Base-by-base conservation (phyloP, 352 stramenopile species). In the Stramenopiles sp. region DNA sequence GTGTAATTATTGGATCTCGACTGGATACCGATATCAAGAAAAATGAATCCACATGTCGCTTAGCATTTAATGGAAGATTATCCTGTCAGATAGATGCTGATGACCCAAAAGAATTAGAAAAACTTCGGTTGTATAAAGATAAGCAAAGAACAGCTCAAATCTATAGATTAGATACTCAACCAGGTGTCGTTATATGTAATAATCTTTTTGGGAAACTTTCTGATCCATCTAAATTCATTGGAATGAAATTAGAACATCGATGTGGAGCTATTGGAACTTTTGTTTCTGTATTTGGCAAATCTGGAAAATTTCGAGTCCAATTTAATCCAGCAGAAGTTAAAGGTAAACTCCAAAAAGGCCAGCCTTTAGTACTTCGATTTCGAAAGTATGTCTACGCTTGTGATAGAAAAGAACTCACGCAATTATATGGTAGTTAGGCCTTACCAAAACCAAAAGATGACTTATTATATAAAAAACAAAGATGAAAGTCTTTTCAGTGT, bases 161-260 rank as follows among this genome's bases (percentile, higher is more conserved):
- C 20, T 52, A 49, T 19, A 40, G 54, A 24, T 42, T 74, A 22
- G 62, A 55, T 26, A 60, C 71, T 53, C 52, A 57, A 21, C 51
- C 55, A 24, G 54, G 59, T 36, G 59, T 66, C 43, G 49, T 73
- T 10, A 62, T 71, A 50, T 59, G 58, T 26, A 51, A 49, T 24
- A 51, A 64, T 45, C 49, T 77, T 21, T 77, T 77, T 45, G 61
- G 60, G 40, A 74, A 71, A 45, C 61, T 71, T 43, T 66, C 63
- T 2, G 57, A 71, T 29, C 62, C 74, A 51, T 58, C 54, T 19
- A 40, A 54, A 22, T 77, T 77, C 52, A 48, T 71, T 7, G 62
- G 62, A 18, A 54, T 72, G 44, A 56, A 66, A 29, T 37, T 77
- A 5, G 38, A 59, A 29, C 55, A 62, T 12, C 23, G 42, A 6